Evolutionary conservation across 1,284 basidiomycete genomes (phyloP), one percentile per base, ranked within the genome.

Genomic region (Stygiomarasmius scandens): DNA sequence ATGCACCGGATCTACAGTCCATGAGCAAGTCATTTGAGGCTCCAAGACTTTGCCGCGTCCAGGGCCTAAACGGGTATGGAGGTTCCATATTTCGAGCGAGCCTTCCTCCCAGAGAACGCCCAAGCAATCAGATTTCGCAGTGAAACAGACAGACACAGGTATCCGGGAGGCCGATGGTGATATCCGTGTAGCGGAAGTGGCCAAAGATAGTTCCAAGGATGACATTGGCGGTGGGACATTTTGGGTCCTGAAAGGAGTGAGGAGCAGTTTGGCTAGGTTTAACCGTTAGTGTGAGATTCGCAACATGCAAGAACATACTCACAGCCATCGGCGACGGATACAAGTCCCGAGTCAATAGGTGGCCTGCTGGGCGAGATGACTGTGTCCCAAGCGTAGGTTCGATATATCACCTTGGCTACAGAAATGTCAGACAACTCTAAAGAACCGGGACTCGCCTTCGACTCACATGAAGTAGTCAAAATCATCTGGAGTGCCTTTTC

Each of bases 221-320:
- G 89, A 90, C 95, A 98, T 97, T 0, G 96, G 97, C 19, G 96
- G 96, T 3, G 96, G 96, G 1, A 96, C 84, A 68, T 96, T 98
- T 74, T 97, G 93, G 2, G 86, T 85, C 34, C 95, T 84, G 80
- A 99, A 98, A 3, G 96, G 92, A 0, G 96, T 99, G 45, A 98
- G 75, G 2, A 96, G 82, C 49, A 94, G 75, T n/a, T 78, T 78
- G 2, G 83, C 90, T 95, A 57, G 10, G 9, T 55, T 47, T 47
- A 54, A 41, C 59, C 38, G 44, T 25, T 27, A 29, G 36, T 19
- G 24, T 36, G 24, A 56, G 1, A 24, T 46, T 51, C 10, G 12
- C 19, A 32, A 56, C 45, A 51, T 22, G 62, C 47, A 25, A 27
- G 9, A 23, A 58, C 32, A 60, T 36, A 76, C 88, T 62, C 69